These are phyloP conservation scores for Hevea brasiliensis DNA, from an alignment of 345 rosid species.

Conservation along the genomic window DNA sequence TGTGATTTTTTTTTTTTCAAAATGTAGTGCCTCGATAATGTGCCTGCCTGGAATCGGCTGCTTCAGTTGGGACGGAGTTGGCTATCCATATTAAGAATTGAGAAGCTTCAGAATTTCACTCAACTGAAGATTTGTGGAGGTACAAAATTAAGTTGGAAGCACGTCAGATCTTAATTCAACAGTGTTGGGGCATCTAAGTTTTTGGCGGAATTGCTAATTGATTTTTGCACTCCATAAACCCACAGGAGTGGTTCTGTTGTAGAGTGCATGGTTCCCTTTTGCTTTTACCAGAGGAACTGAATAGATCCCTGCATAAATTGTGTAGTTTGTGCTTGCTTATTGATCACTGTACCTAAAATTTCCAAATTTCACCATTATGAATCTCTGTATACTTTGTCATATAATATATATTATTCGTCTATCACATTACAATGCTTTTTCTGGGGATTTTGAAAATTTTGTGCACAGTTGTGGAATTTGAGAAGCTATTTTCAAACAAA, in stretches of 20 bases:
- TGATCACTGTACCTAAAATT: constrained; percentile 7
- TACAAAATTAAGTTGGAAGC: neutral
- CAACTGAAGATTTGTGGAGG: too few relatives aligned
- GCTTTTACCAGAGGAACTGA: neutral
- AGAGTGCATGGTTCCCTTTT: neutral
- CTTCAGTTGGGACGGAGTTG: neutral
- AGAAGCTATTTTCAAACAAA: neutral
- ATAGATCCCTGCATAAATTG: constrained; percentile 7
- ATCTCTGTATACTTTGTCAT: constrained; percentile 6
- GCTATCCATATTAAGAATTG: neutral
- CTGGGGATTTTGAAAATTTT: neutral
- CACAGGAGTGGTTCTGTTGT: neutral
- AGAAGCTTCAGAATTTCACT: neutral
- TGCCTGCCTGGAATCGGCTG: constrained; percentile 3
- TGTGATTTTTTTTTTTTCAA: constrained; percentile 1
- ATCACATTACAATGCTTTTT: neutral
- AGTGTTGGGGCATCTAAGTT: neutral
- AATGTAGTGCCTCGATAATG: constrained; percentile 2
- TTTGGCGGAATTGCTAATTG: neutral
- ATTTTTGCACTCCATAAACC: neutral
- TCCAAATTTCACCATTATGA: too few relatives aligned
- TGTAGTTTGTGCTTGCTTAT: constrained; percentile 3
- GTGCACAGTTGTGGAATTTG: neutral
- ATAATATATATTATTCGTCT: neutral
- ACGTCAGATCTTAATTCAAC: neutral